A percentile compares a stretch with the other conserved stretches of the same genome.
These are phyloP conservation scores for Metarhizium sp. DNA, from an alignment of 2,329 filamentous ascomycete genomes.

Conservation along the genomic window DNA sequence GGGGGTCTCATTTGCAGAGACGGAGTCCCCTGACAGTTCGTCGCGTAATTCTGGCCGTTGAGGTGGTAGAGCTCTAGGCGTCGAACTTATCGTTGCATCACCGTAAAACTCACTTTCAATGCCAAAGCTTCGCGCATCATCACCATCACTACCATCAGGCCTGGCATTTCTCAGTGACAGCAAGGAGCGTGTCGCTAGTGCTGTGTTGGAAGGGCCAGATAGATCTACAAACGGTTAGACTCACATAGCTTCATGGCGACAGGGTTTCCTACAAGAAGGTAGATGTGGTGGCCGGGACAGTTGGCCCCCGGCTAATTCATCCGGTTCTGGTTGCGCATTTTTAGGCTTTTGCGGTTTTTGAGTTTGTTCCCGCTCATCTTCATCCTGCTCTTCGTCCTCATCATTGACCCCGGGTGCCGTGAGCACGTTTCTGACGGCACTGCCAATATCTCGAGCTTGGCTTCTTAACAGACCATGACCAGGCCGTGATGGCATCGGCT, in stretches of 20 bases:
- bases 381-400: slow-evolving; percentile 7
- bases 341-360: neutral
- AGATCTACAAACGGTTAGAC: slow-evolving; percentile 4
- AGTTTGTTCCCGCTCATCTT: neutral
- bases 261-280: slow-evolving; percentile 3
- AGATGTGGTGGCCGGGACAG: neutral
- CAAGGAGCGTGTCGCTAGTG: neutral
- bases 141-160: slow-evolving; percentile 15
- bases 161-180: neutral
- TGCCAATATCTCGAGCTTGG: slow-evolving; percentile 16
- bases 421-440: slow-evolving; percentile 20
- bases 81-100: slow-evolving; percentile 26
- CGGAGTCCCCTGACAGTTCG: neutral
- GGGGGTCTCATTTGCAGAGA: neutral
- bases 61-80: slow-evolving; percentile 9
- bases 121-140: slow-evolving; percentile 25
- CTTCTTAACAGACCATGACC: slow-evolving; percentile 7
- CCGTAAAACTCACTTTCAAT: slow-evolving; percentile 27
- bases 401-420: slow-evolving; percentile 7
- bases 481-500: slow-evolving; percentile 19
- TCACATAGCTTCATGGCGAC: neutral
- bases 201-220: neutral
- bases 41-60: neutral
- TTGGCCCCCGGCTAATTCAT: slow-evolving; percentile 11
- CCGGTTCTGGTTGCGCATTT: slow-evolving; percentile 10